Percentiles rank a stretch among this genome's conserved stretches.
These are phyloP conservation scores for Pisolithus orientalis DNA, from an alignment of 768 basidiomycete genomes.

Conservation along the genomic window DNA sequence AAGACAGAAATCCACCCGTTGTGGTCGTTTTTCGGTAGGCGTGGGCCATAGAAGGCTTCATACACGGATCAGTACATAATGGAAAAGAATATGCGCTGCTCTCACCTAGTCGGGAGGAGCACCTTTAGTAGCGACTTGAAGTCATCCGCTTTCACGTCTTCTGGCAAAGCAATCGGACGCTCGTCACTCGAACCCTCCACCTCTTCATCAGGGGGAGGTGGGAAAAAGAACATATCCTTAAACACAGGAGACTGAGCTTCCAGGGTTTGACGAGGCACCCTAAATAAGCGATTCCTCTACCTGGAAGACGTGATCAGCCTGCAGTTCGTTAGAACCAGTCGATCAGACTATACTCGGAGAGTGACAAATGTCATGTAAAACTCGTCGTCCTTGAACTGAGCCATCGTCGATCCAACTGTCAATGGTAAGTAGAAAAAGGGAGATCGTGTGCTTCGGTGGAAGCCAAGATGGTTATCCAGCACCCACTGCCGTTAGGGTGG, in stretches of 20 bases:
- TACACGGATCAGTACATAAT: not conserved
- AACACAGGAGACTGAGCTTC: slow-evolving; percentile 22
- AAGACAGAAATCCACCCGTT: slow-evolving; percentile 34
- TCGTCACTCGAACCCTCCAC: slow-evolving; percentile 14
- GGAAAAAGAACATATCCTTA: slow-evolving; percentile 19
- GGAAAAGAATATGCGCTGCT: not conserved
- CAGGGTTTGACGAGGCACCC: slow-evolving; percentile 17
- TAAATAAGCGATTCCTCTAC: slow-evolving; percentile 23
- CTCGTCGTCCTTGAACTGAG: slow-evolving; percentile 1
- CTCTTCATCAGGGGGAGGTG: not conserved
- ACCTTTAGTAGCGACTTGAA: slow-evolving; percentile 21
- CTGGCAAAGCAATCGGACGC: slow-evolving; percentile 18
- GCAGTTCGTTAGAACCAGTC: not conserved
- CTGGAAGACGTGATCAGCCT: slow-evolving; percentile 4
- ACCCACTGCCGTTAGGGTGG: too few species aligned
- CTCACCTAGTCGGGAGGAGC: slow-evolving; percentile 13
- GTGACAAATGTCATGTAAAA: slow-evolving; percentile 16
- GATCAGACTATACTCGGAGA: slow-evolving; percentile 3
- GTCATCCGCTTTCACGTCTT: slow-evolving; percentile 14
- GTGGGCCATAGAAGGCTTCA: not conserved
- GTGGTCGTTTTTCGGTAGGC: not conserved
- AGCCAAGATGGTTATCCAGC: too few species aligned
- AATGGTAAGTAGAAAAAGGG: too few species aligned
- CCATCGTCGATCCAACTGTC: too few species aligned
- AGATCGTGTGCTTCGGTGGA: too few species aligned